A percentile compares a stretch with the other conserved stretches of the same genome.
phyloP scores from a whole-genome alignment of 2,329 filamentous ascomycete species.

The Trichophyton rubrum region DNA sequence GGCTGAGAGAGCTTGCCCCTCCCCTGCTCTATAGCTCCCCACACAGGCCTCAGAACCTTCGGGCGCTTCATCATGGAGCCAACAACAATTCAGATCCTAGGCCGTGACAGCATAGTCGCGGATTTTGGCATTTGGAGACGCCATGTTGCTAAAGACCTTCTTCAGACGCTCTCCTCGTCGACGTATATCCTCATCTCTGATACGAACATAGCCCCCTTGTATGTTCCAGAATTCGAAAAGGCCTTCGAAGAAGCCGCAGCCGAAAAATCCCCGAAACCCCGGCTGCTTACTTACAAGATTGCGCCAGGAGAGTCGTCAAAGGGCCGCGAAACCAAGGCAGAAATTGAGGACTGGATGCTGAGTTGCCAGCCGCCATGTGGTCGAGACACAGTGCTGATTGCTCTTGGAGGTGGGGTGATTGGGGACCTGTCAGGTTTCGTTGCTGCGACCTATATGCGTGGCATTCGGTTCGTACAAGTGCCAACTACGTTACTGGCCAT shows the following conservation, averaged over 20 bases:
- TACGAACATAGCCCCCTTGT: slow-evolving; percentile 72
- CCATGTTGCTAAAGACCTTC: slow-evolving; percentile 69
- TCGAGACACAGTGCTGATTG: slow-evolving; percentile 86
- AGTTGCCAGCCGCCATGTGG: slow-evolving; percentile 71
- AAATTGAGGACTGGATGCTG: slow-evolving; percentile 96
- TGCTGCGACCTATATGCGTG: slow-evolving; percentile 96
- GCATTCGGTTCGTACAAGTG: slow-evolving; percentile 89
- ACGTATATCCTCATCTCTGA: slow-evolving; percentile 97
- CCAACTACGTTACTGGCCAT: slow-evolving; percentile 90
- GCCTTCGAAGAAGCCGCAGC: slow-evolving; percentile 46
- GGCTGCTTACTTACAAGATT: slow-evolving; percentile 74
- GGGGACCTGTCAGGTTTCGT: slow-evolving; percentile 97
- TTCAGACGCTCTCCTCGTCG: slow-evolving; percentile 64
- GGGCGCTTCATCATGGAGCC: slow-evolving; percentile 23
- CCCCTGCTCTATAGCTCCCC: slow-evolving; percentile 2
- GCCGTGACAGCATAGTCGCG: slow-evolving; percentile 79
- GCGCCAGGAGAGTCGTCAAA: slow-evolving; percentile 91
- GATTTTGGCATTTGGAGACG: slow-evolving; percentile 81
- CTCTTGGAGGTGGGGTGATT: slow-evolving; percentile 89
- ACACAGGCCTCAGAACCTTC: background rate
- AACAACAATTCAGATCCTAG: slow-evolving; percentile 65
- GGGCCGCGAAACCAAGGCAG: slow-evolving; percentile 80
- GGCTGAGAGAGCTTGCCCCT: slow-evolving; percentile 1
- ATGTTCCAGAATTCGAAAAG: slow-evolving; percentile 63
- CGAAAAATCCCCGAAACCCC: slow-evolving; percentile 39